Percentiles rank a stretch among this genome's conserved stretches.
Evolutionary conservation across 768 basidiomycete genomes (phyloP).

Genomic region (Kwoniella mangroviensis): DNA sequence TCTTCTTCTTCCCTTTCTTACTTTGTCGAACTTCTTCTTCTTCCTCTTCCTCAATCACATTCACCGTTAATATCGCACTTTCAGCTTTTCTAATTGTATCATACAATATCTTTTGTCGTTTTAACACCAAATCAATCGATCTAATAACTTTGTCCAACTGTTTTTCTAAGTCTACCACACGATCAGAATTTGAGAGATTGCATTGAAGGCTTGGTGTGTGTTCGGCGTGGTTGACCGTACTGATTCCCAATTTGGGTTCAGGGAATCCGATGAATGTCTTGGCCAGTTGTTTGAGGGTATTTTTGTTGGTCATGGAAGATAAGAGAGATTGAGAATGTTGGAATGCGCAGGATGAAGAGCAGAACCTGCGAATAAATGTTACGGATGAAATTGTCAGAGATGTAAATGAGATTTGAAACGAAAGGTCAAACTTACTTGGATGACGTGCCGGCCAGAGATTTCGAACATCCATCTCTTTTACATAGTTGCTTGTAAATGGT

Average conservation of each 20-base stretch:
- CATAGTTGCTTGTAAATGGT: conserved; percentile 38
- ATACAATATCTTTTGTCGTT: conserved; percentile 29
- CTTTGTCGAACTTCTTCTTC: conserved; percentile 12
- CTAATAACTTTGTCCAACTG: conserved; percentile 26
- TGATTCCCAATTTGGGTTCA: conserved; percentile 27
- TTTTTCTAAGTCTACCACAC: conserved; percentile 14
- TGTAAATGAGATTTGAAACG: neutral
- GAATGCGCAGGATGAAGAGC: conserved; percentile 41
- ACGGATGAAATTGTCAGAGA: neutral
- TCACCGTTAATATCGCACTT: neutral
- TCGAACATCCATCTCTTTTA: conserved; percentile 37
- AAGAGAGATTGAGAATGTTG: conserved; percentile 34
- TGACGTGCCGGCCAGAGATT: conserved; percentile 22
- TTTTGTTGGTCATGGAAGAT: conserved; percentile 35
- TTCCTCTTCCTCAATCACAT: conserved; percentile 6
- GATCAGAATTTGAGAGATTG: neutral
- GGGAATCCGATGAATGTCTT: conserved; percentile 35
- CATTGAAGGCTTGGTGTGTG: neutral
- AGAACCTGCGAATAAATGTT: conserved; percentile 31
- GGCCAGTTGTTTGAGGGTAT: conserved; percentile 34
- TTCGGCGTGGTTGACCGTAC: conserved; percentile 20
- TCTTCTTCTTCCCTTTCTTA: conserved; percentile 27
- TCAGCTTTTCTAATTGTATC: conserved; percentile 29
- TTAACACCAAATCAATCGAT: conserved; percentile 24
- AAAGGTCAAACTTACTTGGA: conserved; percentile 38